Percentiles rank a stretch among this genome's conserved stretches.
Evolutionary conservation across 169 alveolate genomes (phyloP).

Genomic region (Cryptosporidium sp.): DNA sequence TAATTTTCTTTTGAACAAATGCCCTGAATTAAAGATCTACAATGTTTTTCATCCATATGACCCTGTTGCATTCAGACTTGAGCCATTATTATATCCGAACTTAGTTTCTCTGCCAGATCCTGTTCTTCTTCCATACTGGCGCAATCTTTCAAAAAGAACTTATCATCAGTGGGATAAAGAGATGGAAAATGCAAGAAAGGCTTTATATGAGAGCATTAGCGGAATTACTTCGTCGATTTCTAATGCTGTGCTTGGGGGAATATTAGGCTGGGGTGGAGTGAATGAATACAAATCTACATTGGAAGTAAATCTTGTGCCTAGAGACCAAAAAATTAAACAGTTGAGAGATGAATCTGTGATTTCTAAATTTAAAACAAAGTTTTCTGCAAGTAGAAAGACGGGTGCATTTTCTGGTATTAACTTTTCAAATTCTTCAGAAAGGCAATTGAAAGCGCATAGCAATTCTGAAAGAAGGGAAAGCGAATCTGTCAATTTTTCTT

Average conservation of each 20-base stretch:
- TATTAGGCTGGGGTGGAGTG: constrained; percentile 73
- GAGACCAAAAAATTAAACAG: constrained; percentile 78
- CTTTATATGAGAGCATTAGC: constrained; percentile 79
- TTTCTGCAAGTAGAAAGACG: constrained; percentile 64
- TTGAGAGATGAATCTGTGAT: constrained; percentile 78
- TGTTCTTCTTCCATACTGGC: constrained; percentile 85
- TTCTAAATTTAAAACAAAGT: constrained; percentile 76
- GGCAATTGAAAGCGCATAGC: constrained; percentile 31
- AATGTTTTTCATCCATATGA: constrained; percentile 88
- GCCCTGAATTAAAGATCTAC: constrained; percentile 79
- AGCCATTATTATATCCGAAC: constrained; percentile 83
- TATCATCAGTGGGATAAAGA: constrained; percentile 89
- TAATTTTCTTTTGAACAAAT: constrained; percentile 80
- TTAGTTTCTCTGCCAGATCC: constrained; percentile 84
- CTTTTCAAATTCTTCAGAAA: background rate
- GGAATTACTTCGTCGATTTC: constrained; percentile 81
- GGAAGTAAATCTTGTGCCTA: constrained; percentile 76
- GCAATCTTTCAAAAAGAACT: constrained; percentile 85
- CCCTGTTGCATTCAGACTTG: constrained; percentile 87
- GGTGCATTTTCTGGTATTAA: background rate
- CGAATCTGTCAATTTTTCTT: constrained; percentile 44
- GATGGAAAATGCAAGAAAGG: constrained; percentile 82
- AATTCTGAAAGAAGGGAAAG: constrained; percentile 56
- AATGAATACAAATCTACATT: constrained; percentile 76
- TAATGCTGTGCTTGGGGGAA: constrained; percentile 75